Evolutionary conservation across 768 basidiomycete genomes (phyloP).

Genomic region (Terana coerulea): DNA sequence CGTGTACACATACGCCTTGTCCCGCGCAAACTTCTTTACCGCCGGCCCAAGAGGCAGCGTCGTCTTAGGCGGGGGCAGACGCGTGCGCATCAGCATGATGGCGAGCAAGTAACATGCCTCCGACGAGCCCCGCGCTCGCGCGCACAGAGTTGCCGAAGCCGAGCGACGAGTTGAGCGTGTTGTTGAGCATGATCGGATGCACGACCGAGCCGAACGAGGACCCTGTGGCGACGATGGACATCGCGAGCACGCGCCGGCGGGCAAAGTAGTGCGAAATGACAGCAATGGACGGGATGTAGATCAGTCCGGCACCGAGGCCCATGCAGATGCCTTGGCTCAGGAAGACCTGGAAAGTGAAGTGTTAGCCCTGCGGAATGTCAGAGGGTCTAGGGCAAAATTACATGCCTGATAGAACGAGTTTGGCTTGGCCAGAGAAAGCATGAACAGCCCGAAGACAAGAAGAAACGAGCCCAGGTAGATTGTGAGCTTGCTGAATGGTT

Average conservation of each 20-base stretch:
- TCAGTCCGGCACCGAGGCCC: conserved; percentile 40
- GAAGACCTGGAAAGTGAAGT: conserved; percentile 30
- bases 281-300: conserved; percentile 41
- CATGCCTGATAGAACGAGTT: conserved; percentile 41
- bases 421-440: conserved; percentile 26
- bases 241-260: conserved; percentile 36
- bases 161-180: conserved; percentile 18
- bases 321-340: conserved; percentile 42
- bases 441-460: conserved; percentile 24
- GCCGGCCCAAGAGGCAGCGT: conserved; percentile 9
- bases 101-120: conserved; percentile 21
- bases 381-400: no score
- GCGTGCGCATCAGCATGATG: conserved; percentile 19
- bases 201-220: conserved; percentile 24
- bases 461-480: conserved; percentile 25
- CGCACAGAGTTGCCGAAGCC: conserved; percentile 27
- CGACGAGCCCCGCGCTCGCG: conserved; percentile 22
- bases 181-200: conserved; percentile 29
- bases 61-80: conserved; percentile 16
- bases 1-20: conserved; percentile 22
- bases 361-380: neutral
- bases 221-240: conserved; percentile 41
- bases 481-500: conserved; percentile 19
- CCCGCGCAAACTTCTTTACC: conserved; percentile 20
- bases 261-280: conserved; percentile 44